Evolutionary conservation across 1,139 yeast genomes (phyloP).

Genomic region (Zygosaccharomyces sapae): DNA sequence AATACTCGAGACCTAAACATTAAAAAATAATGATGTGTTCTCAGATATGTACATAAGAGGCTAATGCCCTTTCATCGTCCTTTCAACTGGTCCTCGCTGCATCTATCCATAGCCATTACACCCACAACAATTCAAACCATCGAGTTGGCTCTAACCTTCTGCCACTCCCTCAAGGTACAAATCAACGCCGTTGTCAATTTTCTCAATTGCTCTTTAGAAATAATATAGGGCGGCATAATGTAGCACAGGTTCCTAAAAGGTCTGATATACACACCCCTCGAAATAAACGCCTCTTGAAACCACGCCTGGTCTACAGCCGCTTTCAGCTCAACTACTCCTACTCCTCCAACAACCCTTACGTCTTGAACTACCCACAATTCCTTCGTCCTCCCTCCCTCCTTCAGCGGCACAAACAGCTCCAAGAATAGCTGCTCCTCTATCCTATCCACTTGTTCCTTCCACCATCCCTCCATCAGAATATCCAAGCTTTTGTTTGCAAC

Average conservation of each 20-base stretch:
- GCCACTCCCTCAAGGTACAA: no score
- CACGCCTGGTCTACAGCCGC: constrained; percentile 23
- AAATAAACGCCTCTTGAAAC: constrained; percentile 25
- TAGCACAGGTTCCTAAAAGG: constrained; percentile 32
- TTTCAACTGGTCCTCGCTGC: no score
- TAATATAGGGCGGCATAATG: constrained; percentile 35
- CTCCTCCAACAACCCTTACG: constrained; percentile 34
- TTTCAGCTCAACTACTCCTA: constrained; percentile 34
- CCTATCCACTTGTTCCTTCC: constrained; percentile 25
- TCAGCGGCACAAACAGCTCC: constrained; percentile 21
- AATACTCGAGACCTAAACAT: no score
- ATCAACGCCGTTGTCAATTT: no score
- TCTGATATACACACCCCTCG: constrained; percentile 30
- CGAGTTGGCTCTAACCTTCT: no score
- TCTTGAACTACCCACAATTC: constrained; percentile 19
- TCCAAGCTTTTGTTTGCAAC: constrained; percentile 36
- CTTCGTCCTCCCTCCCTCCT: constrained; percentile 17
- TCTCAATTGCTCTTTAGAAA: constrained; percentile 20
- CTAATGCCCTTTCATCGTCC: no score
- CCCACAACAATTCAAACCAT: no score
- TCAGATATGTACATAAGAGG: no score
- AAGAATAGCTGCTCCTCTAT: constrained; percentile 27
- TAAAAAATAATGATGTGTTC: no score
- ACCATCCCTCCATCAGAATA: constrained; percentile 27
- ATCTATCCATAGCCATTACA: no score